phyloP scores from a whole-genome alignment of 805 yeast genomes.

The Naumovozyma dairenensis region DNA sequence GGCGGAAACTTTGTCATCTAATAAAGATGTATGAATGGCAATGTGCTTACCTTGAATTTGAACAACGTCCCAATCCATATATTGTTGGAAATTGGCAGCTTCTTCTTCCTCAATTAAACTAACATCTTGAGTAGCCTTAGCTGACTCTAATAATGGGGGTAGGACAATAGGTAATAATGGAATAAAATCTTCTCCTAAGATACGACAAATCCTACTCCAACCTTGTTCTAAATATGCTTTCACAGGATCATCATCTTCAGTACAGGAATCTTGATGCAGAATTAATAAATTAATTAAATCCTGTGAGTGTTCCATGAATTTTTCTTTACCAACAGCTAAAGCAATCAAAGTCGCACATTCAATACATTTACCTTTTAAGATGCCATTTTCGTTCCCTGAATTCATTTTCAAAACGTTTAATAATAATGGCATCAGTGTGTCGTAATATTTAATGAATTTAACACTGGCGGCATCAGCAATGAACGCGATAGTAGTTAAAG shows the following conservation, averaged over 20 bases:
- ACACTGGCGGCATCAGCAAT: conserved; percentile 94
- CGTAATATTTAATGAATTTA: conserved; percentile 84
- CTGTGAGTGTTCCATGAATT: conserved; percentile 64
- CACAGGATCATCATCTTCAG: conserved; percentile 74
- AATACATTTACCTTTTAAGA: conserved; percentile 83
- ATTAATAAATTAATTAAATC: conserved; percentile 67
- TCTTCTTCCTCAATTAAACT: conserved; percentile 81
- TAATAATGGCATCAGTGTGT: conserved; percentile 84
- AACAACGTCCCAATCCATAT: conserved; percentile 93
- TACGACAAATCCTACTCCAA: conserved; percentile 88
- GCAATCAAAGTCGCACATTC: conserved; percentile 95
- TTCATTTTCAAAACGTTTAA: conserved; percentile 71
- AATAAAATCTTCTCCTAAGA: conserved; percentile 75
- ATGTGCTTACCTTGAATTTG: conserved; percentile 84
- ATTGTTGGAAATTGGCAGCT: conserved; percentile 71
- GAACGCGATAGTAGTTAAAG: conserved; percentile 88
- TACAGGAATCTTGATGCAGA: conserved; percentile 50
- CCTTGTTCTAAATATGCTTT: conserved; percentile 83
- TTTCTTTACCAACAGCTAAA: conserved; percentile 87
- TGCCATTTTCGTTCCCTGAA: conserved; percentile 65
- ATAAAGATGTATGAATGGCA: conserved; percentile 88
- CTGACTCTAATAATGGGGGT: conserved; percentile 81
- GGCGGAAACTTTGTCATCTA: conserved; percentile 90
- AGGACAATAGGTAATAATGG: conserved; percentile 77
- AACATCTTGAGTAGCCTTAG: conserved; percentile 83